These are phyloP conservation scores for Zygotorulaspora florentina DNA, from an alignment of 805 yeast species.

Conservation along the genomic window DNA sequence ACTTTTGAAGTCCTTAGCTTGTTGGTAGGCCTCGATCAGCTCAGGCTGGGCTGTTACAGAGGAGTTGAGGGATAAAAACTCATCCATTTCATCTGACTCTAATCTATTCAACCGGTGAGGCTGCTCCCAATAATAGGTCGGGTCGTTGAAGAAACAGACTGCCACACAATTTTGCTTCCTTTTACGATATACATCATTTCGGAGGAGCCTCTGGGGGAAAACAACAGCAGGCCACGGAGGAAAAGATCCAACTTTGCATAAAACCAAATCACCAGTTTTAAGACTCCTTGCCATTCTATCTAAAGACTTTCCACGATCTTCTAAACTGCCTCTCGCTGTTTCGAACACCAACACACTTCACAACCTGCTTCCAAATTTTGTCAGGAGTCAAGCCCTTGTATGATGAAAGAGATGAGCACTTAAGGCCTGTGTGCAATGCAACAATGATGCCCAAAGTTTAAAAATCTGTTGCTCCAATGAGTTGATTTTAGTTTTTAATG, in stretches of 20 bases:
- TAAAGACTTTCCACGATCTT: neutral
- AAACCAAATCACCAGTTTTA: conserved; percentile 32
- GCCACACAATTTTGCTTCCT: conserved; percentile 27
- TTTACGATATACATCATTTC: conserved; percentile 29
- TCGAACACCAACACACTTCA: neutral
- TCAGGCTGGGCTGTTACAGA: conserved; percentile 17
- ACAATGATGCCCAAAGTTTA: too few species aligned
- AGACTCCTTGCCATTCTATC: conserved; percentile 15
- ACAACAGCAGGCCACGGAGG: conserved; percentile 38
- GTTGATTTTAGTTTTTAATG: too few species aligned
- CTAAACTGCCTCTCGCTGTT: neutral
- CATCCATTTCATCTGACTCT: conserved; percentile 12
- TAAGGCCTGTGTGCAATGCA: too few species aligned
- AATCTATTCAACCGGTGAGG: conserved; percentile 25
- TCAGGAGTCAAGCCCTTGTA: neutral
- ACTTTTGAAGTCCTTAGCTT: conserved; percentile 23
- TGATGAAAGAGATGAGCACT: too few species aligned
- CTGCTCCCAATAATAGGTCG: conserved; percentile 35
- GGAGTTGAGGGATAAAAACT: conserved; percentile 18
- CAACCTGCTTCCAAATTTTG: conserved; percentile 1
- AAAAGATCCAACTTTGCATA: conserved; percentile 35
- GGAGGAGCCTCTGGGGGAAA: conserved; percentile 31
- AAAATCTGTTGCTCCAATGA: too few species aligned
- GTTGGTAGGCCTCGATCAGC: conserved; percentile 29
- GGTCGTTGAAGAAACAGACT: conserved; percentile 36